phyloP scores from a whole-genome alignment of 768 basidiomycete species.

The Sarcomyxa edulis region DNA sequence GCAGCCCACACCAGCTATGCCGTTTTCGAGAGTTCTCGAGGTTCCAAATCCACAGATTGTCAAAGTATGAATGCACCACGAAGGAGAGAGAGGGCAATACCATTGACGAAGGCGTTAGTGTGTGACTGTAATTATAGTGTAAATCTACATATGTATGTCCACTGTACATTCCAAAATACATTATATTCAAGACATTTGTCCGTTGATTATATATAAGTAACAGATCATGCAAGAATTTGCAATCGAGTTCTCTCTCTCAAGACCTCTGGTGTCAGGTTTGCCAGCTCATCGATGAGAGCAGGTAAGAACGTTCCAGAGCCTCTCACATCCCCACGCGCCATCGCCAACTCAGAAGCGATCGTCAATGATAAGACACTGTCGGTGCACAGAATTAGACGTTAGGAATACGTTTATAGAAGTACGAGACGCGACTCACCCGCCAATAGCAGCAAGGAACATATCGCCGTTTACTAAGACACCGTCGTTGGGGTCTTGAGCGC shows the following conservation, averaged over 20 bases:
- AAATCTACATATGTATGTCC: no score
- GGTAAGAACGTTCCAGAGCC: conserved; percentile 65
- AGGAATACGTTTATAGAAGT: conserved; percentile 3
- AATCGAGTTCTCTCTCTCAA: conserved; percentile 21
- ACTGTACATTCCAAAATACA: no score
- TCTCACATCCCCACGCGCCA: conserved; percentile 38
- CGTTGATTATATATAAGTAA: no score
- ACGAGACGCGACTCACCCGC: conserved; percentile 51
- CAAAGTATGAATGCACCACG: no score
- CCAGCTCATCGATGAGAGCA: conserved; percentile 58
- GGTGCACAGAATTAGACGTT: conserved; percentile 5
- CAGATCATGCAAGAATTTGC: no score
- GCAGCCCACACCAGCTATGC: conserved; percentile 80
- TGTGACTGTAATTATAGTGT: no score
- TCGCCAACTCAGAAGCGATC: conserved; percentile 58
- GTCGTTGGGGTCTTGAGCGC: conserved; percentile 22
- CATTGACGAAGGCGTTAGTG: no score
- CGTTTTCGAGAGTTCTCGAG: conserved; percentile 61
- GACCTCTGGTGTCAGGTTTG: conserved; percentile 25
- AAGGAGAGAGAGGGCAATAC: no score
- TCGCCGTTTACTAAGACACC: conserved; percentile 64
- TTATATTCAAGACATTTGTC: no score
- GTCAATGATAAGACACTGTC: conserved; percentile 57
- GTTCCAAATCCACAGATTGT: neutral
- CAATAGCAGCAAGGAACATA: conserved; percentile 70